Percentiles rank a stretch among this genome's conserved stretches.
Conservation (phyloP, 192 early-diverging fungal genomes). For the Gigaspora rosea region DNA sequence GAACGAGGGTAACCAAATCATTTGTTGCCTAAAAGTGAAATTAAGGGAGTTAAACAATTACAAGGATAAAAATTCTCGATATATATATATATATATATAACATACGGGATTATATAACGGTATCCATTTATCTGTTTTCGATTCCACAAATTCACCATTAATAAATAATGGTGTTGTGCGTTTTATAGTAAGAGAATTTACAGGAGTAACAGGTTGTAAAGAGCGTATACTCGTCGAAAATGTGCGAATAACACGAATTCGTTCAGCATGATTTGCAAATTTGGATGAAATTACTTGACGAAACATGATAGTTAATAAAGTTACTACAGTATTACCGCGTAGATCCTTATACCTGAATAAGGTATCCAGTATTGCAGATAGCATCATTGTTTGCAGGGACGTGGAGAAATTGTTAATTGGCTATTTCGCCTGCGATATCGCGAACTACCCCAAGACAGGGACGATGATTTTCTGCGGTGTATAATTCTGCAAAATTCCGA, state of each 20-base stretch:
- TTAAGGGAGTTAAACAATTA: not conserved
- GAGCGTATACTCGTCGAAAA: not conserved
- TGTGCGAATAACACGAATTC: not conserved
- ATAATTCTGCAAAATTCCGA: too few species aligned
- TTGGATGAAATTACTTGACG: too few species aligned
- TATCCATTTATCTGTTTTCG: conserved; percentile 83
- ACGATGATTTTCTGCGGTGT: too few species aligned
- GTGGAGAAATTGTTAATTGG: too few species aligned
- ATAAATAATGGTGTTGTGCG: conserved; percentile 72
- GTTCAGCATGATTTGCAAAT: too few species aligned
- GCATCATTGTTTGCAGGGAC: too few species aligned
- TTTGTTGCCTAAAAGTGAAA: conserved; percentile 72
- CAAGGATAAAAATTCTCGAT: not conserved
- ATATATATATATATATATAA: not conserved
- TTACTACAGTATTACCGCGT: too few species aligned
- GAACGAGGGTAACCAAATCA: conserved; percentile 83
- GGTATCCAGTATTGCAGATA: too few species aligned
- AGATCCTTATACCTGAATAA: too few species aligned
- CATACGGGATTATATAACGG: conserved; percentile 87
- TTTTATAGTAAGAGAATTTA: not conserved
- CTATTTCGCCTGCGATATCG: too few species aligned
- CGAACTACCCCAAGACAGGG: too few species aligned
- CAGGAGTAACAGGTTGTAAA: not conserved
- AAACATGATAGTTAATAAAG: too few species aligned
- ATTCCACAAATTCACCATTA: conserved; percentile 91